These are phyloP conservation scores for Adansonia madagascariensis DNA, from an alignment of 441 rosid species.

Conservation along the genomic window DNA sequence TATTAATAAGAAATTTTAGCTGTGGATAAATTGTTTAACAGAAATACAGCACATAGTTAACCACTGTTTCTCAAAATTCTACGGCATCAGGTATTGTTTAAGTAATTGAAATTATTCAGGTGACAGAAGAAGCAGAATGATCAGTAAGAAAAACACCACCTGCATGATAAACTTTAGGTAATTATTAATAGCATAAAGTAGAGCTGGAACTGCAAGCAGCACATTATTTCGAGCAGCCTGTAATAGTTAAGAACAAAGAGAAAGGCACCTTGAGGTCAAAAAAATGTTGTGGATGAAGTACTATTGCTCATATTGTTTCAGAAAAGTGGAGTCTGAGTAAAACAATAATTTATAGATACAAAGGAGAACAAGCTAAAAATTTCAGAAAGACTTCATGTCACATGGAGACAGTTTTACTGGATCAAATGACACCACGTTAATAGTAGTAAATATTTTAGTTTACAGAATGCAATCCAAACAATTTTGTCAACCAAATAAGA, in stretches of 20 bases:
- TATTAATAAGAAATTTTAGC: not conserved
- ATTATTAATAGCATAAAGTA: conserved; percentile 72
- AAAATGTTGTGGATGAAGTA: not conserved
- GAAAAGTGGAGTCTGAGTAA: not conserved
- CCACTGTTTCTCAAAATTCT: not conserved
- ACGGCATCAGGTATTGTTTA: not conserved
- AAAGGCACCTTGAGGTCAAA: conserved; percentile 14
- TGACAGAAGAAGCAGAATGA: not conserved
- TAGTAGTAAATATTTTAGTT: not conserved
- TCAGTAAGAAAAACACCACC: conserved; percentile 41
- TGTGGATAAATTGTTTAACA: not conserved
- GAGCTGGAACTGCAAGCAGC: conserved; percentile 76
- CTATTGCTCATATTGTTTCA: not conserved
- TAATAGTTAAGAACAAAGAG: conserved; percentile 22
- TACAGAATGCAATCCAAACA: not conserved
- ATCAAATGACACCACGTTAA: not conserved
- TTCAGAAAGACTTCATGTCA: not conserved
- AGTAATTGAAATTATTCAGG: not conserved
- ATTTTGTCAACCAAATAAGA: not conserved
- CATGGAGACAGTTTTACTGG: not conserved
- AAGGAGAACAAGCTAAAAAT: not conserved
- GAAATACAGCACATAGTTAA: conserved; percentile 2
- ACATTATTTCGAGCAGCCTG: conserved; percentile 72
- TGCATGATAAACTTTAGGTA: conserved; percentile 79
- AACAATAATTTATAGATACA: not conserved